Conservation (phyloP, 2,329 filamentous ascomycete species). For the Colletotrichum sp. region DNA sequence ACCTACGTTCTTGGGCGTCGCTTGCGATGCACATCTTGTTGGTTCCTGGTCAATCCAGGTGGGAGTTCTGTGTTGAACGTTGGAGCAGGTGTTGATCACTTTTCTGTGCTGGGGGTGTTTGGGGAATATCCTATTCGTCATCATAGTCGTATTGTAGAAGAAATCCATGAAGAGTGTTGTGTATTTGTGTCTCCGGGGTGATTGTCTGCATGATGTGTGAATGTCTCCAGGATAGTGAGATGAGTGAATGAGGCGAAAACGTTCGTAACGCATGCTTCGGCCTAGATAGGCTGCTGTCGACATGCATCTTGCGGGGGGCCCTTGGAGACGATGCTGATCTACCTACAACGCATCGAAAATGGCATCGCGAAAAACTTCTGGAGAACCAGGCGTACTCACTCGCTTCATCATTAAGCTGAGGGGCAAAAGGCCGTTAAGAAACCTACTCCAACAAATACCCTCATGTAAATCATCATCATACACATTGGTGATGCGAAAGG, state of each 20-base stretch:
- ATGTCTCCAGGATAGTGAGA: neutral
- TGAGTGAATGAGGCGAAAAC: too few relatives aligned
- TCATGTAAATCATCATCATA: neutral
- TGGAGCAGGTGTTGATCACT: constrained; percentile 9
- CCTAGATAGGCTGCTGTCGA: neutral
- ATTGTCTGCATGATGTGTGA: neutral
- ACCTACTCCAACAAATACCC: neutral
- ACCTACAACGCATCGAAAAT: neutral
- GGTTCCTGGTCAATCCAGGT: neutral
- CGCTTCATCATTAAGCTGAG: neutral
- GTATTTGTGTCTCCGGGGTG: neutral
- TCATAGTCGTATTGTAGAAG: constrained; percentile 9
- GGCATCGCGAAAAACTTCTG: neutral
- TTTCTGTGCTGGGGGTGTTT: neutral
- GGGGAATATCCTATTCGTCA: constrained; percentile 2
- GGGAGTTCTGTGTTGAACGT: neutral
- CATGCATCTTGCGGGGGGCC: rapidly evolving
- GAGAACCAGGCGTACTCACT: neutral
- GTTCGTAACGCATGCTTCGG: too few relatives aligned
- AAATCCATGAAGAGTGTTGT: neutral
- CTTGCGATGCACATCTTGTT: constrained; percentile 7
- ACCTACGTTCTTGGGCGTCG: neutral
- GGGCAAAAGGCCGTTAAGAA: neutral
- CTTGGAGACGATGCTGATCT: neutral
- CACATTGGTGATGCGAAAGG: neutral